phyloP scores from a whole-genome alignment of 2,329 filamentous ascomycete genomes.

The Paecilomyces formosus region DNA sequence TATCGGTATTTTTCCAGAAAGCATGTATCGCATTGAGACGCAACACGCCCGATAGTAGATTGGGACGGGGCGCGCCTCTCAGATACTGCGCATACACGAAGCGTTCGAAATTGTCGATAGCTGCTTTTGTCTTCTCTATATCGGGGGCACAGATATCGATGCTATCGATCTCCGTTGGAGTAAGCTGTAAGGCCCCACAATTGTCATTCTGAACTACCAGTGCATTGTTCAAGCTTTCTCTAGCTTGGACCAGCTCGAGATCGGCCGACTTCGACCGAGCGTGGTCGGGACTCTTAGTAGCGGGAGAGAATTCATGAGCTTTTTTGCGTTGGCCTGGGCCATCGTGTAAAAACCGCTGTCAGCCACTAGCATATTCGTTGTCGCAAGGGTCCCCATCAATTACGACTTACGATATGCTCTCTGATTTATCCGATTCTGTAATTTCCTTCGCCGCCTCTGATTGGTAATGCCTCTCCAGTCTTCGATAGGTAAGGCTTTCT shows the following conservation, averaged over 20 bases:
- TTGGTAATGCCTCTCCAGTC: conserved; percentile 20
- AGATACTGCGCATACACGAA: neutral
- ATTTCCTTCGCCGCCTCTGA: conserved; percentile 13
- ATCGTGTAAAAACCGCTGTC: neutral
- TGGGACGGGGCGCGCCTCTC: neutral
- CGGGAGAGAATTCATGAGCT: neutral
- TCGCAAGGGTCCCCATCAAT: neutral
- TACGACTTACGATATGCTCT: conserved; percentile 13
- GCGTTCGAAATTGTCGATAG: neutral
- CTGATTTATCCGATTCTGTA: conserved; percentile 22
- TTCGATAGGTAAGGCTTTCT: conserved; percentile 6
- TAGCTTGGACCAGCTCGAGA: neutral
- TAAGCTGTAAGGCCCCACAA: neutral
- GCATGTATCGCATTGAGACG: neutral
- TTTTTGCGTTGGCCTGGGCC: neutral
- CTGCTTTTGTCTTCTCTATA: neutral
- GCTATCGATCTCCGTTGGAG: neutral
- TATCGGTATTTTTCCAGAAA: neutral
- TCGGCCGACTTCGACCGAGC: neutral
- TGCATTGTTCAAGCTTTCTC: neutral
- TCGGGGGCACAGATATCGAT: neutral
- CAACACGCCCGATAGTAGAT: neutral
- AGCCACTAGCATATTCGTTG: neutral
- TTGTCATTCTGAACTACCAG: neutral
- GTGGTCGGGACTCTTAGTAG: neutral